Percentiles rank a stretch among this genome's conserved stretches.
Evolutionary conservation across 768 basidiomycete genomes (phyloP).

Genomic region (Imleria badia): DNA sequence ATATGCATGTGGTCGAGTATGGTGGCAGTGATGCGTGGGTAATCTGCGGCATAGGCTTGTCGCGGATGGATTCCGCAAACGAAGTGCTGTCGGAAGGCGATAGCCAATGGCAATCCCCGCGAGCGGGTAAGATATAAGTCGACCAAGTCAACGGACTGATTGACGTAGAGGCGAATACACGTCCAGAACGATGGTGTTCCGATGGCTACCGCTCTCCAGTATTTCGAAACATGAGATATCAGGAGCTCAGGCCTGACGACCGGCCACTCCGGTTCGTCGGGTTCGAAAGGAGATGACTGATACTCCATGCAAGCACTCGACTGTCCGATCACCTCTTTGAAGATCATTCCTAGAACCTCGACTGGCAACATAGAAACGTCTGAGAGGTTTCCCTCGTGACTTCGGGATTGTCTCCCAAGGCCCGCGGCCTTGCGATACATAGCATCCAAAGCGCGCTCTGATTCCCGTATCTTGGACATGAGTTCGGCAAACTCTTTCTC

Average conservation of each 20-base stretch:
- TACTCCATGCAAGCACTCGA: constrained; percentile 1
- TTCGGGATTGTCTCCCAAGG: constrained; percentile 9
- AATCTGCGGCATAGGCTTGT: constrained; percentile 22
- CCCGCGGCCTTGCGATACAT: constrained; percentile 21
- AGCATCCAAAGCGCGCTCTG: constrained; percentile 15
- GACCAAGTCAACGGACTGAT: constrained; percentile 28
- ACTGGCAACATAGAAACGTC: constrained; percentile 24
- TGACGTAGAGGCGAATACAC: constrained; percentile 23
- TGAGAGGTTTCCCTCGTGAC: neutral
- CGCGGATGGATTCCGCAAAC: constrained; percentile 19
- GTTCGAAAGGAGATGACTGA: neutral
- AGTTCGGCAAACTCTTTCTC: constrained; percentile 18
- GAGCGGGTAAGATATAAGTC: constrained; percentile 29
- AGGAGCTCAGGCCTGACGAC: constrained; percentile 30
- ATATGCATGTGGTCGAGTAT: constrained; percentile 29
- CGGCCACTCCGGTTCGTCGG: constrained; percentile 9
- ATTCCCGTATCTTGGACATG: constrained; percentile 21
- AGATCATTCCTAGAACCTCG: constrained; percentile 29
- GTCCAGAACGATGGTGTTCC: constrained; percentile 43
- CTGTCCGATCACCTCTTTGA: constrained; percentile 16
- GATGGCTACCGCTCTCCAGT: constrained; percentile 42
- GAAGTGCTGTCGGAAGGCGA: constrained; percentile 25
- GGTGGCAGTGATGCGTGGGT: constrained; percentile 19
- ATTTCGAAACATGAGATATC: constrained; percentile 41
- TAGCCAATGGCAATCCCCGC: constrained; percentile 21